Percentiles rank a stretch among this genome's conserved stretches.
Conservation (phyloP, 345 rosid species). For the Populus nigra region DNA sequence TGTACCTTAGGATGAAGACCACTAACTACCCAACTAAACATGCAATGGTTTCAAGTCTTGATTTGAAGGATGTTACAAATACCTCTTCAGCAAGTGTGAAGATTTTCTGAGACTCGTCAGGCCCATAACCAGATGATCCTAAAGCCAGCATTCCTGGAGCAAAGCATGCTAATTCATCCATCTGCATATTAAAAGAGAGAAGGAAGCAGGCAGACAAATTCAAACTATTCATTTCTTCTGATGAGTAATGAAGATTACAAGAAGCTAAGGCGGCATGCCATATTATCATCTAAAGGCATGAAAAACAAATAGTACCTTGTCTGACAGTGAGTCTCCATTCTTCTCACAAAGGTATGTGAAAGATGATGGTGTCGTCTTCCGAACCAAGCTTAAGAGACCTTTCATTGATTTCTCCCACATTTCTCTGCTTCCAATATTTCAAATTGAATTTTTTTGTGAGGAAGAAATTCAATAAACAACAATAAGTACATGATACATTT, state of each 20-base stretch:
- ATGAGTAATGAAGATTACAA: neutral
- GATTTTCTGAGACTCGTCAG: constrained; percentile 66
- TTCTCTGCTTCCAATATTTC: constrained; percentile 45
- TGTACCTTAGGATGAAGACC: neutral
- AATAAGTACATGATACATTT: neutral
- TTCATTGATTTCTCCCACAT: constrained; percentile 99
- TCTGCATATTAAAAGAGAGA: constrained; percentile 39
- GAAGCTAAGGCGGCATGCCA: neutral
- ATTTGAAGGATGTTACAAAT: constrained; percentile 6
- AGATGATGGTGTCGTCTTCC: constrained; percentile 80
- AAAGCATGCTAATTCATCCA: constrained; percentile 99
- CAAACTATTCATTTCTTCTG: neutral
- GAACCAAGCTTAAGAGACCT: constrained; percentile 73
- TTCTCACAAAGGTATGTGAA: constrained; percentile 89
- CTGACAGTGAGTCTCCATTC: constrained; percentile 51
- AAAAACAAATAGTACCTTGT: constrained; percentile 58
- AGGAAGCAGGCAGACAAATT: neutral
- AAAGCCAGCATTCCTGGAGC: constrained; percentile 99
- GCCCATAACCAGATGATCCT: constrained; percentile 82
- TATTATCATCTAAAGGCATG: neutral
- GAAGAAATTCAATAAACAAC: neutral
- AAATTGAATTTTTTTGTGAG: neutral
- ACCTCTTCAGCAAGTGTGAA: constrained; percentile 94
- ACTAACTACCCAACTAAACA: neutral
- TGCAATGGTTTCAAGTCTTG: neutral